Evolutionary conservation across 495 filamentous ascomycete species (phyloP), one percentile per base, ranked within the genome.

Genomic region (Lasiosphaeria miniovina): DNA sequence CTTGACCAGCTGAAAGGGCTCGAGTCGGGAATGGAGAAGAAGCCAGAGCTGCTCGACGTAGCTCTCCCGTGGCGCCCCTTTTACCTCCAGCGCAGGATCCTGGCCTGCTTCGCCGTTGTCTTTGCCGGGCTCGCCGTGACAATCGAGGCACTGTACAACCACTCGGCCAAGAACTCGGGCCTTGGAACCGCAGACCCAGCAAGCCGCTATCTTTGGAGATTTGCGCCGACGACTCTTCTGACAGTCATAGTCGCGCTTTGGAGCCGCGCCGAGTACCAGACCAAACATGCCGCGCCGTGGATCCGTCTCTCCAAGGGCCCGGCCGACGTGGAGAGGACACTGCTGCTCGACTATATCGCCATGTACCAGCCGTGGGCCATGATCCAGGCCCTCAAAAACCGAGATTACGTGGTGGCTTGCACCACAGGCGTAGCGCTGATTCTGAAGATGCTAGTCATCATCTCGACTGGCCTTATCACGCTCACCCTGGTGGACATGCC

Each of bases 201-300:
- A 5, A 48, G 38, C 9, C 68, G 68, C 17, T 75, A 73, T 52
- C 55, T 65, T 1, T 75, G 67, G 67, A 62, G 67, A 43, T 68
- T 68, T 50, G 65, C 56, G 1, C 72, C 70, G 14, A 71, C 67
- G 6, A 62, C 61, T 3, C 36, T 71, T 7, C 52, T 73, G 10
- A 63, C 56, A 0, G n/a, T 70, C 10, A 43, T 67, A 4, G 54
- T 62, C 14, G 62, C 58, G 15, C 12, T 71, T 1, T 75, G 68
- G 72, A 59, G 52, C 8, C 63, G 69, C 4, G 60, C 66, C 11
- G 72, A 72, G 34, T 72, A 73, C 45, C 62, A 70, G 34, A 61
- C 66, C 4, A 68, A 68, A 24, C 31, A 49, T 9, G 56, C 59
- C 12, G 67, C 68, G 6, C 74, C 74, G 24, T 76, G 74, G 74